Evolutionary conservation across 179 eudicot species (phyloP), one percentile per base, ranked within the genome.

Genomic region (Silene coronaria): DNA sequence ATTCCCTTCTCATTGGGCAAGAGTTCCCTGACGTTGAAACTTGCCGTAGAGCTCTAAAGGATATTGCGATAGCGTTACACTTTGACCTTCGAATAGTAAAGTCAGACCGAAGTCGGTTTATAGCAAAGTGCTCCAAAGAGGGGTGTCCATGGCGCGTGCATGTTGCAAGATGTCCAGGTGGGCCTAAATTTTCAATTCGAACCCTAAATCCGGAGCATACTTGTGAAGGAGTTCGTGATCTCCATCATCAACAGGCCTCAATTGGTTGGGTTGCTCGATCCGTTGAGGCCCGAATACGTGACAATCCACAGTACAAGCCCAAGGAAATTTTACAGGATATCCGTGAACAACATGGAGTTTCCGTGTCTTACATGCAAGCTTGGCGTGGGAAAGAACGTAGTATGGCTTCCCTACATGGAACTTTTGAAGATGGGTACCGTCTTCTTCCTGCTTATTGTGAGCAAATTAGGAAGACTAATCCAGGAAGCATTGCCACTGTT

Each of bases 231-330:
- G 92, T 92, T 42, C 83, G 82, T 24, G 90, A 94, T 79, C 92
- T 89, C 42, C 94, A 93, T 63, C 98, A 94, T 81, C 98, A 94
- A 76, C 98, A 94, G 80, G 98, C 98, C 70, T 94, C 98, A 22
- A 97, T 94, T 75, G 96, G 92, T 78, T 91, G 98, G 98, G 97
- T 94, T 75, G 98, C 98, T 19, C 89, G 87, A 55, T 92, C 97
- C 36, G 94, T 94, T 30, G 97, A 94, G 80, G 84, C 92, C 74
- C 82, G 91, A 23, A 84, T 94, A 4, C 82, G 80, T 75, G 94
- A 92, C 80, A 94, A 94, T 72, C 97, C 97, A 0, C 89, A 89
- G 65, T 94, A 80, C 85, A 94, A 94, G 75, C 98, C 98, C 13
- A 94, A 94, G 81, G 98, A 94, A 84, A 94, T 94, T 57, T 84